Evolutionary conservation across 306 rosid species (phyloP), one percentile per base, ranked within the genome.

Genomic region (Glycine latifolia): DNA sequence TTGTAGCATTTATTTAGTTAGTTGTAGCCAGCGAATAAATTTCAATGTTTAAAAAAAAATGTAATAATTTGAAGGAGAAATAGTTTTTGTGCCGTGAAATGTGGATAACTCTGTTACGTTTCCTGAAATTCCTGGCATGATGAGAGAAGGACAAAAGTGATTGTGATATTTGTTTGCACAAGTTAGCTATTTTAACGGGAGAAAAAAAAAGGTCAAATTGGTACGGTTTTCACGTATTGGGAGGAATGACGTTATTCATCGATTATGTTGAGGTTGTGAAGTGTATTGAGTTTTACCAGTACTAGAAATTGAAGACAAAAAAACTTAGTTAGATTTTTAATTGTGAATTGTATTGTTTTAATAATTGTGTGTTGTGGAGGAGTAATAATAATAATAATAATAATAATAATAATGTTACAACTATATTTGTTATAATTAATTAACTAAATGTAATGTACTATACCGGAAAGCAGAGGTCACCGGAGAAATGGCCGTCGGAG

Each of bases 401-500:
- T 61, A 15, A 7, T 58, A 17, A 17, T 61, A 31, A 10, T 26
- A 33, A 4, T 61, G 7, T 31, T 33, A 61, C 4, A 26, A 33
- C 8, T 61, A 31, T 63, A 59, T 15, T 41, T 41, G 13, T 12
- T 59, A 60, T 63, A 63, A 59, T 2, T 43, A 67, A 69, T 79
- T 63, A 63, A 59, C 0, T 43, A 67, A 67, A 69, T 79, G 26
- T 77, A 44, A 62, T 87, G 10, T 37, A 4, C 1, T 10, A 31
- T 91, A 91, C 98, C 97, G 97, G 95, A 8, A 89, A 87, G 67
- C 90, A 88, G 54, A 94, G 87, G 65, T 91, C 98, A 41, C 86
- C 85, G 47, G 97, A 84, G 80, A 94, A 86, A 41, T 87, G 81
- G 20, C 9, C 62, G 43, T 87, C 89, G 2, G 80, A 4, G 61